Base-by-base conservation (phyloP, 2,329 filamentous ascomycete genomes). In the Lasiodiplodia hormozganensis region DNA sequence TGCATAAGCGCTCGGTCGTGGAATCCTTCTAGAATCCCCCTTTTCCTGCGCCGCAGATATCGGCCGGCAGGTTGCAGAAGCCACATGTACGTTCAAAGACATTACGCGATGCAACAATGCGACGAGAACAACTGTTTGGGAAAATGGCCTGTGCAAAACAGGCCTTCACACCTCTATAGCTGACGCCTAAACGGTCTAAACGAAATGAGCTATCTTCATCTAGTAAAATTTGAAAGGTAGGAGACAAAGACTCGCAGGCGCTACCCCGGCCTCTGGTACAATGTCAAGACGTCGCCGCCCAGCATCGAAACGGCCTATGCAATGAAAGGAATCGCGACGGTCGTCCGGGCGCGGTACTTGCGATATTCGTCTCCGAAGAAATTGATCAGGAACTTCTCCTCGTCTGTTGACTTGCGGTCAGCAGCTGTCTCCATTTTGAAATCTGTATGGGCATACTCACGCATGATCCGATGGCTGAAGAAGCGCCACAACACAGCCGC, bases 321-420 rank as follows among this genome's bases (percentile, higher is more conserved):
- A 38, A 95, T 89, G 70, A 96, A 92, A 0, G 95, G 96, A 74
- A 99, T 96, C 76, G 89, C 88, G 10, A 94, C 92, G 53, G 86
- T 85, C 4, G 94, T 94, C 68, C 84, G 85, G 75, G 86, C 85
- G 73, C 87, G 86, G 77, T 97, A 99, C 21, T 87, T 80, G 23
- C 88, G 80, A 78, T 98, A 99, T 60, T 96, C 90, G 8, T 91
- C 84, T 0, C 91, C 91, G 77, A 98, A 99, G 81, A 98, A 85
- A 21, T 65, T 82, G 8, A 95, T 81, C 62, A 99, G 82, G 71
- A 90, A 88, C 34, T 84, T 83, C 80, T 99, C 96, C 82, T 99
- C 96, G 38, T 88, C 89, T 88, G 72, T 14, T 70, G 8, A 16
- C 7, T 38, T 18, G 7, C 18, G 25, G 53, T 52, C 52, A 57